Evolutionary conservation across 495 filamentous ascomycete species (phyloP), one percentile per base, ranked within the genome.

Genomic region (Hypomontagnella submonticulosa): DNA sequence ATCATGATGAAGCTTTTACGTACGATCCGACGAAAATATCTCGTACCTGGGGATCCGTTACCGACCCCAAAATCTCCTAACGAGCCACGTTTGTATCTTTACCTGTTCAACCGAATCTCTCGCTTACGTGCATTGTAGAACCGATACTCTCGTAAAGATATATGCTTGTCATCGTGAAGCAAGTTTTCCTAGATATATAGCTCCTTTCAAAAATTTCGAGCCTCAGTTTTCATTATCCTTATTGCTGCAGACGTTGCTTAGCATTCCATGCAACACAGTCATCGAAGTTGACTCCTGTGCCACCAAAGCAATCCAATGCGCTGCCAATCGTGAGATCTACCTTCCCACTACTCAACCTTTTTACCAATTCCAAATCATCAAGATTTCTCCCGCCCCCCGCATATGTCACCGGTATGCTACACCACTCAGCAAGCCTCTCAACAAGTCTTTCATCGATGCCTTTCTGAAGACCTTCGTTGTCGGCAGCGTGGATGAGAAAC

Each of bases 401-500:
- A 80, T 99, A 99, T 2, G 95, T 99, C 4, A 97, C 89, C 8
- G 95, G 96, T 44, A 95, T 93, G 8, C 81, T 86, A 68, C 92
- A 95, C 91, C 93, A 98, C 64, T 87, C 76, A 1, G 92, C 89
- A 46, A 99, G 77, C 54, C 80, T 86, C 53, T 82, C 76, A 0
- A 99, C 93, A 1, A 99, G 79, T 49, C 89, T 83, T 69, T 94
- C 89, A 67, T 99, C 96, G 49, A 99, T 89, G 23, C 95, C 95
- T 49, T 82, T 81, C 73, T 97, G 96, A 46, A 98, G 79, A 7
- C 95, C 95, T 73, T 98, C 95, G 54, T 94, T 92, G 73, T 99
- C 95, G n/a, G 96, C 95, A n/a, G 95, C 95, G 70, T 99, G 96
- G 69, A 99, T 92, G 47, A 99, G 81, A 75, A 99, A 98, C 71